Evolutionary conservation across 305 asterid species (phyloP), one percentile per base, ranked within the genome.

Genomic region (Fraxinus angustifolia): DNA sequence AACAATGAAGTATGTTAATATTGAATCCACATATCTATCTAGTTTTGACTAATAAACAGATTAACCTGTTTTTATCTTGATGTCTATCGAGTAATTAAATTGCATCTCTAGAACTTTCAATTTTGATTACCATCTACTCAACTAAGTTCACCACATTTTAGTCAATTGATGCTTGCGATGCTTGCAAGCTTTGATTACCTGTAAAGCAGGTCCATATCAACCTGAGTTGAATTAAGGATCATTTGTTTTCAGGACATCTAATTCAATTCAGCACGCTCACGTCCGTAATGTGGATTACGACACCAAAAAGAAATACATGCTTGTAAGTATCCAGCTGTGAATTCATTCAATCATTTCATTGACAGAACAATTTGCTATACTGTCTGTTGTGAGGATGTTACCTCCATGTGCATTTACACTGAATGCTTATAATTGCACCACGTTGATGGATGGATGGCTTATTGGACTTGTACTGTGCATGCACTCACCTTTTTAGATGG

Each of bases 201-300:
- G 48, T 70, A 74, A 76, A 70, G 71, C 79, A 21, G 31, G 78
- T 73, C 0, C 81, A 45, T 76, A 72, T 8, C 30, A 31, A 81
- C 75, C 34, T 42, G 72, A 77, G 48, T 38, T 38, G 48, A 38
- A 65, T 30, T 77, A 60, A 70, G 62, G 35, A 74, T 83, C 23
- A 30, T 82, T 19, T 80, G 67, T 78, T 86, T 91, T 88, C 93
- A 93, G 98, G 95, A 94, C 90, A 84, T 88, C 92, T 1, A 87
- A 86, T 84, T 90, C 97, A 79, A 94, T 95, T 84, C 96, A 91
- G 87, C 97, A 91, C 76, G 88, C 93, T 2, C 96, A 92, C 85
- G 91, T 89, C 71, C 98, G 94, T 70, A 91, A 89, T 89, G 90
- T 96, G 81, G 99, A 96, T 82, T 94, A 96, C 85, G 90, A 92